These are phyloP conservation scores for Boletellus ananiceps DNA, from an alignment of 768 basidiomycete species.

Conservation along the genomic window DNA sequence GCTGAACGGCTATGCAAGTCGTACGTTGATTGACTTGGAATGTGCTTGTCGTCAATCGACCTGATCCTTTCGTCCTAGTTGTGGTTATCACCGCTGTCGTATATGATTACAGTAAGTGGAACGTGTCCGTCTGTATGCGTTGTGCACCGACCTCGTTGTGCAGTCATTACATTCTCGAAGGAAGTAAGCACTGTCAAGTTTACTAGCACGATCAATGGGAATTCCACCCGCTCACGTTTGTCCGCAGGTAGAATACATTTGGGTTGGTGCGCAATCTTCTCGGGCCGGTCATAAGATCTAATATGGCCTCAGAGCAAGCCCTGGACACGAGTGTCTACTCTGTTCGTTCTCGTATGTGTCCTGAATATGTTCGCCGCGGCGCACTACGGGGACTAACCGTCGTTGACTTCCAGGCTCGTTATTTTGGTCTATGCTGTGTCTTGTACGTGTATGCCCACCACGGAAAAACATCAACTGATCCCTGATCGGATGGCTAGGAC, in stretches of 20 bases:
- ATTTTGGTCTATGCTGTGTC: not conserved
- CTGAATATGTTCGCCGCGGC: too few species aligned
- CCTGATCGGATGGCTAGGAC: not conserved
- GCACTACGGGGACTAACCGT: not conserved
- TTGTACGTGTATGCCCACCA: not conserved
- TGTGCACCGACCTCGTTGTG: not conserved
- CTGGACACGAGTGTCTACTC: not conserved
- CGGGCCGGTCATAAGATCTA: not conserved
- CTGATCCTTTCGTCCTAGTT: not conserved
- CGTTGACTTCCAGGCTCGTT: not conserved
- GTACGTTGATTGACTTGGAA: too few species aligned
- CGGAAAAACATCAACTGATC: not conserved
- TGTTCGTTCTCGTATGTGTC: constrained; percentile 1
- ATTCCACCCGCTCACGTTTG: not conserved
- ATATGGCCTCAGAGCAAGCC: not conserved
- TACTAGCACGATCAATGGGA: too few species aligned
- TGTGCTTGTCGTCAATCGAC: too few species aligned
- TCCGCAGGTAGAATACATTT: constrained; percentile 1
- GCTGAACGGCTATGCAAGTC: too few species aligned
- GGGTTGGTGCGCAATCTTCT: not conserved
- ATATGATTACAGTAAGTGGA: not conserved
- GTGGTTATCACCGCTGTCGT: not conserved
- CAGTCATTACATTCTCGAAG: not conserved
- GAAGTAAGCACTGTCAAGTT: not conserved
- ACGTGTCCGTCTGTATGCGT: not conserved